A percentile compares a stretch with the other conserved stretches of the same genome.
phyloP scores from a whole-genome alignment of 495 filamentous ascomycete genomes.

The Thermothielavioides terrestris region DNA sequence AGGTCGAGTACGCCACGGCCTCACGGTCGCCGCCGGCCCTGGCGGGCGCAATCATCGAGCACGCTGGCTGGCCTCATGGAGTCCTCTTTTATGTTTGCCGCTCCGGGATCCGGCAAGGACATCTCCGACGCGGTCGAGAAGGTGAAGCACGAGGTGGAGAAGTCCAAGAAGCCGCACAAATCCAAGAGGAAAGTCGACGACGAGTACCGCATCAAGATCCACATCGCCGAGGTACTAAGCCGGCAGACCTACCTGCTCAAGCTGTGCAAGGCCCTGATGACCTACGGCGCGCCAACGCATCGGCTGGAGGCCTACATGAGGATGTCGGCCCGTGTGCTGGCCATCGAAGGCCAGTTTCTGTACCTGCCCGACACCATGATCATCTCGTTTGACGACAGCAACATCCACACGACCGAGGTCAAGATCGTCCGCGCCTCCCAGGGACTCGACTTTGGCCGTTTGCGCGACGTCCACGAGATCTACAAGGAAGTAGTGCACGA shows the following conservation, averaged over 20 bases:
- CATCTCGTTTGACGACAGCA: slow-evolving; percentile 82
- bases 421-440: slow-evolving; percentile 71
- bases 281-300: slow-evolving; percentile 71
- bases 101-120: slow-evolving; percentile 20
- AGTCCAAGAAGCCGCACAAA: slow-evolving; percentile 32
- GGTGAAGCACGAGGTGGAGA: slow-evolving; percentile 26
- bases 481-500: slow-evolving; percentile 95
- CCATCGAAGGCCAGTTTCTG: slow-evolving; percentile 85
- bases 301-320: slow-evolving; percentile 75
- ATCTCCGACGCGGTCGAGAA: slow-evolving; percentile 28
- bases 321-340: slow-evolving; percentile 80
- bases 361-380: slow-evolving; percentile 96
- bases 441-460: slow-evolving; percentile 75
- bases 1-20: slow-evolving; percentile 50
- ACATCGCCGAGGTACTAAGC: slow-evolving; percentile 75
- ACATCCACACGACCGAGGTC: slow-evolving; percentile 87
- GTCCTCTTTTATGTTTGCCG: slow-evolving; percentile 42
- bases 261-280: slow-evolving; percentile 82
- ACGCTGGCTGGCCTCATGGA: slow-evolving; percentile 49
- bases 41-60: slow-evolving; percentile 29
- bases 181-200: slow-evolving; percentile 47
- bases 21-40: slow-evolving; percentile 39
- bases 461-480: slow-evolving; percentile 77
- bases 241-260: slow-evolving; percentile 78
- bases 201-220: slow-evolving; percentile 74